Percentiles rank a stretch among this genome's conserved stretches.
These are phyloP conservation scores for Didymella pomorum DNA, from an alignment of 2,329 filamentous ascomycete genomes.

Conservation along the genomic window DNA sequence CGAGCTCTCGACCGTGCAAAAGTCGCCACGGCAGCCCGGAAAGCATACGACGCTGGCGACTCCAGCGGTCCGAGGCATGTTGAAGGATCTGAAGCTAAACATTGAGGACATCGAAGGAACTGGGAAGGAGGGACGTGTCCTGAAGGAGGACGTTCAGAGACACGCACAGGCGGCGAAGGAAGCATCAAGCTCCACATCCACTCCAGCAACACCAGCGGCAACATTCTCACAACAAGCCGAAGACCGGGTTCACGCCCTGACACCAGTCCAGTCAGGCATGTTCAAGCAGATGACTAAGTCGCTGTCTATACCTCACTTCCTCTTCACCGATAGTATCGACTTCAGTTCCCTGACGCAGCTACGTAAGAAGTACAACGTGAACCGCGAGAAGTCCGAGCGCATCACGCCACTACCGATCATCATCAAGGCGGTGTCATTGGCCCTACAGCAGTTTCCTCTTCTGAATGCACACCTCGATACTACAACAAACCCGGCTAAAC, in stretches of 20 bases:
- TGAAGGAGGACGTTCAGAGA: conserved; percentile 85
- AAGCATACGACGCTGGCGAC: conserved; percentile 82
- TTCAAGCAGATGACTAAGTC: conserved; percentile 98
- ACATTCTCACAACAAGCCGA: conserved; percentile 45
- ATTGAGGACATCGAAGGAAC: conserved; percentile 83
- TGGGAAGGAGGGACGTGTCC: conserved; percentile 86
- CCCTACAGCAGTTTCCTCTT: conserved; percentile 80
- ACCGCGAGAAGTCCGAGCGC: conserved; percentile 55
- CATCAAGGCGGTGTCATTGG: conserved; percentile 90
- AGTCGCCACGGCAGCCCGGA: conserved; percentile 55
- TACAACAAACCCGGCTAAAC: conserved; percentile 66
- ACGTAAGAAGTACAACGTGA: conserved; percentile 74
- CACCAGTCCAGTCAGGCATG: conserved; percentile 87
- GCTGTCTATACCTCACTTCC: conserved; percentile 89
- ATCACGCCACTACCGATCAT: conserved; percentile 93
- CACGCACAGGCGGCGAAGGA: conserved; percentile 34
- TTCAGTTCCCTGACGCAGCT: conserved; percentile 77
- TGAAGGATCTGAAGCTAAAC: conserved; percentile 79
- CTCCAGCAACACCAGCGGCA: conserved; percentile 41
- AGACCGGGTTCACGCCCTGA: conserved; percentile 75
- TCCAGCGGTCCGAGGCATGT: conserved; percentile 87
- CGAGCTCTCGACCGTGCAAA: conserved; percentile 30
- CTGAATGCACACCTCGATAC: conserved; percentile 87
- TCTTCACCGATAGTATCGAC: conserved; percentile 91
- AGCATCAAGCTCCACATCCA: conserved; percentile 34